Conservation (phyloP, 768 basidiomycete species). For the Tephrocybe sp. region DNA sequence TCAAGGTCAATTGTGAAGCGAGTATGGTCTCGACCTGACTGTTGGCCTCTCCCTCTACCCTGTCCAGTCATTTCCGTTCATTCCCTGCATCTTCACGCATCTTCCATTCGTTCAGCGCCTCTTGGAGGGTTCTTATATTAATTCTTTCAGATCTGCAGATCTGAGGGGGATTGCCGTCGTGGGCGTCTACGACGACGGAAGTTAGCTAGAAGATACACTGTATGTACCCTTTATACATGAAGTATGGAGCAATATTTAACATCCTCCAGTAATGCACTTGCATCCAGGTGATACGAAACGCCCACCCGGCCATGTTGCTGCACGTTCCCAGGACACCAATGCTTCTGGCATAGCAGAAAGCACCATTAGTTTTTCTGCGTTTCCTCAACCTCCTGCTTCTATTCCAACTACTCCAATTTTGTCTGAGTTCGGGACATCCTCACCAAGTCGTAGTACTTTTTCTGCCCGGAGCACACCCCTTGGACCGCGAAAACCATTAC, state of each 20-base stretch:
- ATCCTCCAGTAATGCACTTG: constrained; percentile 13
- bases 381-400: constrained; percentile 51
- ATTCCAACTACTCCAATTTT: constrained; percentile 41
- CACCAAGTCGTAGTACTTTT: constrained; percentile 22
- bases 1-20: not conserved
- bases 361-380: constrained; percentile 54
- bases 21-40: constrained; percentile 1
- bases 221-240: not conserved
- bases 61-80: constrained; percentile 4
- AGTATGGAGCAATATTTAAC: constrained; percentile 1
- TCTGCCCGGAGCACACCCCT: constrained; percentile 20
- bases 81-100: constrained; percentile 2
- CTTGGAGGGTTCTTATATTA: not conserved
- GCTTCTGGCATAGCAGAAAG: constrained; percentile 58
- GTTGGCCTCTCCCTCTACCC: not conserved
- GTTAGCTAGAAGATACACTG: not conserved
- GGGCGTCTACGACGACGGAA: not conserved
- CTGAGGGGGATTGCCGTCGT: constrained; percentile 5
- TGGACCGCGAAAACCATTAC: constrained; percentile 10
- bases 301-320: constrained; percentile 31
- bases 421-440: constrained; percentile 28
- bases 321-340: constrained; percentile 46
- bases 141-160: not conserved
- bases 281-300: constrained; percentile 14
- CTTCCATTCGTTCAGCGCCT: constrained; percentile 10